Base-by-base conservation (phyloP, 352 stramenopile genomes). In the Plasmopara viticola region DNA sequence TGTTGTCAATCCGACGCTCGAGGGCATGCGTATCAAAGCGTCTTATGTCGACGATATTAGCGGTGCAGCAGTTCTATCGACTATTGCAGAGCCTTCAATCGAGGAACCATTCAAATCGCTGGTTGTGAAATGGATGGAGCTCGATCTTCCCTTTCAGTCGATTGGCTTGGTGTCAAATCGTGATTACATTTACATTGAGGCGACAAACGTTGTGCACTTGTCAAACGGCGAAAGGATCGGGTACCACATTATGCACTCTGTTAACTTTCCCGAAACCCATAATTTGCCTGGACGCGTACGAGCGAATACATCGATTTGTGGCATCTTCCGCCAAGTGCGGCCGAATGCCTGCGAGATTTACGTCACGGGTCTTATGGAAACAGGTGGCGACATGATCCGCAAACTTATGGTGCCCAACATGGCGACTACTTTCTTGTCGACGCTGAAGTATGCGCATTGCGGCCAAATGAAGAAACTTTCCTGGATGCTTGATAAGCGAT, bases 151-250 rank as follows among this genome's bases (percentile, higher is more conserved):
- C 0, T 48, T 66, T 5, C 56, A 73, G 41, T 58, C 60, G 0
- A 58, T 64, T 1, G 50, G 49, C 28, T 30, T 82, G 10, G 62
- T 82, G 12, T 40, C 38, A 1, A 68, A 70, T 28, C 66, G 69
- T 5, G 74, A 86, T 56, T 83, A 74, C 28, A 60, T 83, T 34
- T 86, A 70, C 49, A 58, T 71, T 34, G 74, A 86, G 53, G 56
- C 35, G 34, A 74, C 70, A 0, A 61, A 73, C 5, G 49, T 85
- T 12, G 53, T 67, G 9, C 38, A 43, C 5, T 35, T 68, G 2
- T 63, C 61, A 5, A 65, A 63, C 17, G 64, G 67, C 5, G 66
- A 74, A 37, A 66, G 59, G 5, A 59, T 73, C 10, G 68, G 64
- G 10, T 75, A 68, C n/a, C 60, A 72, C 50, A 51, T 78, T n/a